Conservation (phyloP, 1,139 yeast genomes). For the Yamadazyma blattariae region DNA sequence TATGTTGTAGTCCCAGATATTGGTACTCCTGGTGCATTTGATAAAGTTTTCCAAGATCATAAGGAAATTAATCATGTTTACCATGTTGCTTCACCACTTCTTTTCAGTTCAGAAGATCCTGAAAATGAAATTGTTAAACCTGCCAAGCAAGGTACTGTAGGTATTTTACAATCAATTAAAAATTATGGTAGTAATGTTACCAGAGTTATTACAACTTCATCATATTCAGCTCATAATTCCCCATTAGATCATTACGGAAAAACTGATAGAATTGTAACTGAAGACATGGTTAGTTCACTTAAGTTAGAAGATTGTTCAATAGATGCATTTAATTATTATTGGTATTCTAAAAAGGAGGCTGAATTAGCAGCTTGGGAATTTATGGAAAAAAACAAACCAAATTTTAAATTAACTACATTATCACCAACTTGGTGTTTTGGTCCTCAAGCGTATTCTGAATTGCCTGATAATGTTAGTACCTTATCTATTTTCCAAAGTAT, state of each 20-base stretch:
- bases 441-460: constrained; percentile 34
- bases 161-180: constrained; percentile 25
- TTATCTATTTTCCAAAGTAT: constrained; percentile 14
- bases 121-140: constrained; percentile 32
- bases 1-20: constrained; percentile 21
- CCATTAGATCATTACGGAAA: constrained; percentile 14
- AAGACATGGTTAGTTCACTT: constrained; percentile 35
- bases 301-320: constrained; percentile 28
- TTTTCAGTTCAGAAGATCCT: constrained; percentile 17
- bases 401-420: constrained; percentile 39
- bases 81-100: constrained; percentile 16
- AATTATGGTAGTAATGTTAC: constrained; percentile 23
- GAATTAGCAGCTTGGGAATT: constrained; percentile 50
- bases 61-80: constrained; percentile 13
- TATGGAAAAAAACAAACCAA: constrained; percentile 21
- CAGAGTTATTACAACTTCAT: constrained; percentile 29
- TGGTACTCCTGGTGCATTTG: constrained; percentile 14
- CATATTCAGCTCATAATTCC: constrained; percentile 23
- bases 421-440: constrained; percentile 48
- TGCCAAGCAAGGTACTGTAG: constrained; percentile 33
- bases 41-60: constrained; percentile 12
- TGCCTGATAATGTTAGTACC: constrained; percentile 21
- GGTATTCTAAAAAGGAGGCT: constrained; percentile 53
- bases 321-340: constrained; percentile 24
- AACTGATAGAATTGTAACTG: constrained; percentile 18